Base-by-base conservation (phyloP, 345 rosid genomes). In the Abelmoschus esculentus region DNA sequence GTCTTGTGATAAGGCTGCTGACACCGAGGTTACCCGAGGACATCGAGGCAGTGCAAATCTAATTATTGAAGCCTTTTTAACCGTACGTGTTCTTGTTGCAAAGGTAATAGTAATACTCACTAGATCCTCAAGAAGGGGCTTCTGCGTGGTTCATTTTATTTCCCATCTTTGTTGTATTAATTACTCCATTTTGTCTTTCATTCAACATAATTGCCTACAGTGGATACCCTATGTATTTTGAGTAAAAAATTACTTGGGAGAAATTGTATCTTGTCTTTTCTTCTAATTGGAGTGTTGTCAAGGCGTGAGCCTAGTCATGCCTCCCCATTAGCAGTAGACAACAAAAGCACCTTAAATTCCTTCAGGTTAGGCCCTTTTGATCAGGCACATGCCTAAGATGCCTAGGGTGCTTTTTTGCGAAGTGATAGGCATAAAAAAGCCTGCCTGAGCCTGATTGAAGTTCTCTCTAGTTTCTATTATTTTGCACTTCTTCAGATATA, bases 1-100 rank as follows among this genome's bases (percentile, higher is more conserved):
- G 58, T 71, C 79, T 67, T 77, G 55, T 75, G 65, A 53, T 56
- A 73, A 93, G 98, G 90, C 90, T 75, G 97, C 97, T 73, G 98
- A 89, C 80, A 76, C 75, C 50, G 98, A 93, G 83, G 95, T 85
- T 76, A 76, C 72, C 31, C 85, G 87, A 42, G 98, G 97, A 77
- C 97, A 86, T 75, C 85, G 81, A 73, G 98, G 98, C 76, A 88
- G 85, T 77, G 93, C 89, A 19, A 84, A 78, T 73, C 84, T 89
- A 70, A 88, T 96, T 10, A 77, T 85, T 74, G 97, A 93, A 81
- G 93, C 96, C 66, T 87, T 86, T 78, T 5, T 85, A 70, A 81
- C 98, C 72, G 58, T 91, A 54, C 87, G 97, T 13, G 56, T 87
- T 60, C 95, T 93, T 79, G 89, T 91, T 60, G 93, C 96, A 57